Percentiles rank a stretch among this genome's conserved stretches.
phyloP scores from a whole-genome alignment of 345 rosid genomes.

The Boechera stricta region DNA sequence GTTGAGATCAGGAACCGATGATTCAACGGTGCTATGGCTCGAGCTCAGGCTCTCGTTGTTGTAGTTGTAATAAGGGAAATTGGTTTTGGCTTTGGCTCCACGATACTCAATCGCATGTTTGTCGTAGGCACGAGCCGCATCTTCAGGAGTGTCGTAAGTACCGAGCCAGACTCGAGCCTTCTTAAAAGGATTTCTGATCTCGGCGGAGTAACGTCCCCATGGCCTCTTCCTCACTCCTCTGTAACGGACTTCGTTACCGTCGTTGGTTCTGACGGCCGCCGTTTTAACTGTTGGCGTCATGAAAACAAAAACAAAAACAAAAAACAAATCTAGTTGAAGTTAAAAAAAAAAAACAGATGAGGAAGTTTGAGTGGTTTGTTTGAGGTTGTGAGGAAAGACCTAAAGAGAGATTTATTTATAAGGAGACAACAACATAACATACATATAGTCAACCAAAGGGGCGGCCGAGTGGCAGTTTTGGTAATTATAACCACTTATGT shows the following conservation, averaged over 20 bases:
- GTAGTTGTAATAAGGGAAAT: slow-evolving; percentile 49
- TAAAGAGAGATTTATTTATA: slow-evolving; percentile 23
- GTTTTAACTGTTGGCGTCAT: slow-evolving; percentile 63
- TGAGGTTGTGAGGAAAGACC: background rate
- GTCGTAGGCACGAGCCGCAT: slow-evolving; percentile 84
- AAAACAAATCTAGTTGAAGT: background rate
- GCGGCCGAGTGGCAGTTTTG: slow-evolving; percentile 40
- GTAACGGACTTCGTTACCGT: slow-evolving; percentile 53
- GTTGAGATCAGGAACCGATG: slow-evolving; percentile 56
- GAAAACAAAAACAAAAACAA: background rate
- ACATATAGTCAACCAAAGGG: slow-evolving; percentile 27
- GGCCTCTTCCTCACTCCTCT: slow-evolving; percentile 93
- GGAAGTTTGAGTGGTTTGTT: slow-evolving; percentile 8
- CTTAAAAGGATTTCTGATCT: slow-evolving; percentile 82
- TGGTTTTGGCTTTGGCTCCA: slow-evolving; percentile 87
- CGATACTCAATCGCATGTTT: slow-evolving; percentile 68
- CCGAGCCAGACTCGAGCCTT: slow-evolving; percentile 88
- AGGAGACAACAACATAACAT: background rate
- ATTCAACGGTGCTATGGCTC: slow-evolving; percentile 65
- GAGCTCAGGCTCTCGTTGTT: slow-evolving; percentile 44
- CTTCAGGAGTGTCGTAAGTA: slow-evolving; percentile 78
- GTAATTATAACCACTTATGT: slow-evolving; percentile 6
- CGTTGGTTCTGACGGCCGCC: slow-evolving; percentile 43
- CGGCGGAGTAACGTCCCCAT: slow-evolving; percentile 90
- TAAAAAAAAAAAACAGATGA: background rate